Evolutionary conservation across 2,329 filamentous ascomycete species (phyloP), one percentile per base, ranked within the genome.

Genomic region (Colletotrichum lini): DNA sequence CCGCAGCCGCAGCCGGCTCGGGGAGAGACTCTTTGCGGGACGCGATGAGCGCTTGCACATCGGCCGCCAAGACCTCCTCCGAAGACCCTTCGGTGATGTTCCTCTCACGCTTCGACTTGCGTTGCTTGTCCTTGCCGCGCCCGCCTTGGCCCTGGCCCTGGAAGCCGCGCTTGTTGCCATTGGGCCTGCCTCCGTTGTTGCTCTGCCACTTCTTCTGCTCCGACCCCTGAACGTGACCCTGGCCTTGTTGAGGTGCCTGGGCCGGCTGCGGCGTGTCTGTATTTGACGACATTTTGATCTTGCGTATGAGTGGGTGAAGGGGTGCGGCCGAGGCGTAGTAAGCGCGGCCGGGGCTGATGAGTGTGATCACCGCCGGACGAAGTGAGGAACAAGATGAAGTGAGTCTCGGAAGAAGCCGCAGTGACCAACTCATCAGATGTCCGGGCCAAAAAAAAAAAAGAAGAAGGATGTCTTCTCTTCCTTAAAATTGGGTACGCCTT

Each of bases 61-160:
- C 92, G 60, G 86, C 81, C 59, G 87, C 83, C 56, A 94, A 83
- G 57, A 94, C 89, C 77, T 94, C 90, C 72, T 94, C 92, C 23
- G 85, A 84, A 0, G 90, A 89, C 10, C 90, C 91, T 73, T 88
- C 88, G 52, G 88, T 88, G 72, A 87, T 91, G 74, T 88, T 88
- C 73, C 86, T 86, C 77, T 89, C 87, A 67, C 86, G 86, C 84
- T 89, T 90, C 49, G 84, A 85, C 79, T 88, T 89, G 76, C 87
- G 88, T 63, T 82, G 78, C 74, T 83, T 82, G 76, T 62, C 67
- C 61, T 76, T 75, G n/a, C 75, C 73, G 42, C 66, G 62, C 2
- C 67, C 69, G 6, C 65, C 65, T 12, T 72, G 65, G 8, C 58
- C 65, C 12, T 72, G 65, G 8, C 58, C 65, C 74, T 72, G 72